A percentile compares a stretch with the other conserved stretches of the same genome.
Conservation (phyloP, 768 basidiomycete genomes). For the Lentinula detonsa region DNA sequence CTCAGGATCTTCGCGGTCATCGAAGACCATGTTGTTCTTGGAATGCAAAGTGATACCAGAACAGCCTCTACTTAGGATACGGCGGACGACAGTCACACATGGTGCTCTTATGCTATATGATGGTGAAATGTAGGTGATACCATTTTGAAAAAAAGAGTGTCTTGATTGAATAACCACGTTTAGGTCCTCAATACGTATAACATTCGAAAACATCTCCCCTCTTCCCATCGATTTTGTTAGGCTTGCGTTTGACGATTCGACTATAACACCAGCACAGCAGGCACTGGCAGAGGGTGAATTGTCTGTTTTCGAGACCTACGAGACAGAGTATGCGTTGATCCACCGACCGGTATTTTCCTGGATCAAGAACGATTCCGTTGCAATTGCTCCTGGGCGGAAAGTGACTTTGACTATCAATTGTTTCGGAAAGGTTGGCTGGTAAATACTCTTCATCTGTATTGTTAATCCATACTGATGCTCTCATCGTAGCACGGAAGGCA, state of each 20-base stretch:
- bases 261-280: constrained; percentile 69
- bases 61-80: constrained; percentile 83
- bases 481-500: constrained; percentile 62
- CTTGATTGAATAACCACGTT: constrained; percentile 6
- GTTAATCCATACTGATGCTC: constrained; percentile 8
- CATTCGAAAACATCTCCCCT: constrained; percentile 83
- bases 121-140: constrained; percentile 71
- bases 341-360: constrained; percentile 80
- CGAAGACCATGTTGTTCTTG: constrained; percentile 46
- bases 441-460: constrained; percentile 19
- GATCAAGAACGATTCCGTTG: constrained; percentile 43
- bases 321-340: constrained; percentile 79
- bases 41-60: constrained; percentile 82
- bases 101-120: constrained; percentile 94
- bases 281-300: constrained; percentile 76
- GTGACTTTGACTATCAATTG: constrained; percentile 64
- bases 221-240: constrained; percentile 82
- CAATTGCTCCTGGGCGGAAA: constrained; percentile 67
- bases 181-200: constrained; percentile 81
- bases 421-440: constrained; percentile 93
- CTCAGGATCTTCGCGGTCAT: constrained; percentile 17
- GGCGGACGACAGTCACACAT: constrained; percentile 85
- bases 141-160: neutral
- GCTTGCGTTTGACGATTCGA: constrained; percentile 88
- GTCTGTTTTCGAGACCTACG: constrained; percentile 81